Evolutionary conservation across 345 rosid species (phyloP).

Genomic region (Eucalyptus erythrocorys): DNA sequence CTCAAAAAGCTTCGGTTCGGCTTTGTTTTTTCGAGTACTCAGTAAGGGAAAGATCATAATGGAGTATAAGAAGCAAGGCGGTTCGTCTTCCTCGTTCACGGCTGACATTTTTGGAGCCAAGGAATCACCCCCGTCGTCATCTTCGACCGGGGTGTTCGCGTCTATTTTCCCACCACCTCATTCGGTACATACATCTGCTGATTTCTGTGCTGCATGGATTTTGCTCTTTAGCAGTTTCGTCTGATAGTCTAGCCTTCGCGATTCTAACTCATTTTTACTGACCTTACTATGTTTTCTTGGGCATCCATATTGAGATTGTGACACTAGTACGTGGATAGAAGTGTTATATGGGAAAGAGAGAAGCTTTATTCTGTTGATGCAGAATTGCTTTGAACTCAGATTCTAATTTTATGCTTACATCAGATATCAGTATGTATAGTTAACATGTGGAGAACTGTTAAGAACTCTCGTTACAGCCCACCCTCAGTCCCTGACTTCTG

Average conservation of each 20-base stretch:
- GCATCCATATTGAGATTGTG: not conserved
- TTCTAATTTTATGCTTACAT: not conserved
- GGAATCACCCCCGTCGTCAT: conserved; percentile 22
- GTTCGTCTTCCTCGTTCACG: conserved; percentile 38
- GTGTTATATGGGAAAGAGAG: not conserved
- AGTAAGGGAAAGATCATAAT: conserved; percentile 1
- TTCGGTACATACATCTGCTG: conserved; percentile 15
- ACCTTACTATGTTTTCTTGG: not conserved
- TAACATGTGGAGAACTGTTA: not conserved
- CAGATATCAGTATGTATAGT: not conserved
- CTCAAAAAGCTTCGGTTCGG: not conserved
- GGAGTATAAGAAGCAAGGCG: conserved; percentile 38
- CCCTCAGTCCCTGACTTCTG: not conserved
- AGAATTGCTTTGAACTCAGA: not conserved
- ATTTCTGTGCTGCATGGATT: not conserved
- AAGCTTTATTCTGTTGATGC: not conserved
- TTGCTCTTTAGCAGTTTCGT: not conserved
- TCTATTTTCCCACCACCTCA: conserved; percentile 60
- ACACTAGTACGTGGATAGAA: not conserved
- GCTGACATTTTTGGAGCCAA: conserved; percentile 61
- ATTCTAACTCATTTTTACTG: not conserved
- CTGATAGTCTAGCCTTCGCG: not conserved
- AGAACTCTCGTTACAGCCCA: not conserved
- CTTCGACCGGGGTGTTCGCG: conserved; percentile 42
- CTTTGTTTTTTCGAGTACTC: not conserved